phyloP scores from a whole-genome alignment of 768 basidiomycete species.

The Termitomyces sp. region DNA sequence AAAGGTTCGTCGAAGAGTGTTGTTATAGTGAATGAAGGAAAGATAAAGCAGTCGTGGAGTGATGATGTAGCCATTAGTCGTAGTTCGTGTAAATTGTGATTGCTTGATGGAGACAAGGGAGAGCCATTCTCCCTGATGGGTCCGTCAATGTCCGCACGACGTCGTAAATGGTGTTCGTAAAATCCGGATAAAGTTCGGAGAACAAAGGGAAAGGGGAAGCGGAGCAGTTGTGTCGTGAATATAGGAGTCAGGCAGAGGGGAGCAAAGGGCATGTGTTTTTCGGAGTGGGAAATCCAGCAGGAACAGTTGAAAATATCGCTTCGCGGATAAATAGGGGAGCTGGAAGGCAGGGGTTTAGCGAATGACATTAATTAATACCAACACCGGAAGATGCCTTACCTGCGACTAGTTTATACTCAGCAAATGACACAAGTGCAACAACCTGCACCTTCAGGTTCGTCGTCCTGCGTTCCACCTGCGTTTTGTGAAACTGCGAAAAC shows the following conservation, averaged over 20 bases:
- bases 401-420: constrained; percentile 4
- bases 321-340: background rate
- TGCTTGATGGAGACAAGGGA: background rate
- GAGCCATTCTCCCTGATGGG: background rate
- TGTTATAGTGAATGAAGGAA: background rate
- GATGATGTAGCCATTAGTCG: background rate
- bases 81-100: background rate
- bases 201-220: background rate
- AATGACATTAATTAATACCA: background rate
- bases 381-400: background rate
- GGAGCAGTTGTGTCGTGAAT: too few relatives aligned
- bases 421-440: constrained; percentile 23
- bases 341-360: background rate
- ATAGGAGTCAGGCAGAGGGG: background rate
- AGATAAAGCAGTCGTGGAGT: background rate
- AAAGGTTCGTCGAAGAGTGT: background rate
- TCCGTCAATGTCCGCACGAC: constrained; percentile 8
- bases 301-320: background rate
- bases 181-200: background rate
- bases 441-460: constrained; percentile 11
- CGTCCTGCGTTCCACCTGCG: constrained; percentile 1
- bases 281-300: background rate
- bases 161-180: background rate
- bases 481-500: background rate
- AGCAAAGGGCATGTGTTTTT: background rate